Evolutionary conservation across 805 yeast genomes (phyloP), one percentile per base, ranked within the genome.

Genomic region (Kodamaea hsintzibuensis): DNA sequence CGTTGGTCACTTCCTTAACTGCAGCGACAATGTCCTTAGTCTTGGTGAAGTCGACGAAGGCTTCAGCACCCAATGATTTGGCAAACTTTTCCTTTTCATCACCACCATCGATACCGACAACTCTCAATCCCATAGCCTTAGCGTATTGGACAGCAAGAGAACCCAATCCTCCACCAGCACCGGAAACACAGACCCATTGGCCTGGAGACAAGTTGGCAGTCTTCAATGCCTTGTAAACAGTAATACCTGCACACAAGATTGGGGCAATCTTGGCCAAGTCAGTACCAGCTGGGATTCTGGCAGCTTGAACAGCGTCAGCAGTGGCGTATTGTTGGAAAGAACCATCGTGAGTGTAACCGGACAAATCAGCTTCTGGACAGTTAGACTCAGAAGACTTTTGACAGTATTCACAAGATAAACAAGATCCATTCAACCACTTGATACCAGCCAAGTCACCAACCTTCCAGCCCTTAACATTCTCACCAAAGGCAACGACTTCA

Each of bases 111-210:
- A 87, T 85, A 60, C 82, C 91, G 38, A 86, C 62, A 47, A 86
- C 89, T 62, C 80, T 68, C 72, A 76, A 77, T 64, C 92, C 93
- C 88, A 86, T 82, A 57, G 89, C 90, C 62, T 72, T 79, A 57
- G 89, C 91, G 72, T 85, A 87, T 74, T 87, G 91, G 62, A 86
- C 76, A 53, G 90, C 91, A 60, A 87, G 72, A 40, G 89, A 76
- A 66, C 92, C 93, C 70, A 87, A 80, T 66, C 93, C 92, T 70
- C 92, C 92, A 70, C 84, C 89, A 57, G 91, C 91, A 75, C 93
- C 92, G 54, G 90, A 83, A 56, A 87, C 76, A 56, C 84, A 82
- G 60, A 85, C 88, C 86, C 87, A 86, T 70, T 87, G 83, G 66
- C 93, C 91, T 18, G 91, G 77, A 48, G 59, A 57, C 55, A 81